Percentiles rank a stretch among this genome's conserved stretches.
Conservation (phyloP, 2,329 filamentous ascomycete genomes). For the Epichloe glyceriae region DNA sequence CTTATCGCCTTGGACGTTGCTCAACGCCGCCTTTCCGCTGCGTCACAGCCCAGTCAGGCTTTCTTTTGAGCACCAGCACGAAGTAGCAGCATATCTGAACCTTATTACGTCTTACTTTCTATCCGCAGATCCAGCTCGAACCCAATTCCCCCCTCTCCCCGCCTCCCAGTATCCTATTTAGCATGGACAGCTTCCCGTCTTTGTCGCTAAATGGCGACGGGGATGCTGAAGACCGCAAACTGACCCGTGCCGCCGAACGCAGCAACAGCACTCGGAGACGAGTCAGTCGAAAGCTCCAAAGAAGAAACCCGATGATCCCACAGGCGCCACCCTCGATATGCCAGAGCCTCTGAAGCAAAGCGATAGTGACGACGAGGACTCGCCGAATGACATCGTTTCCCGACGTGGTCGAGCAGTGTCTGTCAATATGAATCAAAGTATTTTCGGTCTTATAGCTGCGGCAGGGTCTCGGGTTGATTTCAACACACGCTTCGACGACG, state of each 20-base stretch:
- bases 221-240: slow-evolving; percentile 1
- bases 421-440: slow-evolving; percentile 81
- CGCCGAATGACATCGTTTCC: slow-evolving; percentile 25
- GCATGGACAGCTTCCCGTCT: not conserved
- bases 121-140: not conserved
- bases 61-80: not conserved
- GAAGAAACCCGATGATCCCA: slow-evolving; percentile 26
- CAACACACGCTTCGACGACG: slow-evolving; percentile 63
- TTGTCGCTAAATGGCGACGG: slow-evolving; percentile 2
- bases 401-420: slow-evolving; percentile 35
- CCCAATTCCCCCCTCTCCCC: not conserved
- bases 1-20: not conserved
- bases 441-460: slow-evolving; percentile 85
- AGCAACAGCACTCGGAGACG: slow-evolving; percentile 25
- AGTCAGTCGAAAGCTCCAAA: slow-evolving; percentile 30
- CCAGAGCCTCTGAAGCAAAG: slow-evolving; percentile 40
- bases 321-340: slow-evolving; percentile 27
- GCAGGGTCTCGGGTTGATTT: slow-evolving; percentile 76
- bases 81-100: not conserved
- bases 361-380: slow-evolving; percentile 36
- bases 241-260: slow-evolving; percentile 18
- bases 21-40: not conserved
- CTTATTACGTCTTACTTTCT: not conserved
- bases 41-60: not conserved
- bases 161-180: not conserved